Percentiles rank a stretch among this genome's conserved stretches.
Evolutionary conservation across 345 rosid genomes (phyloP).

Genomic region (Brassica carinata): DNA sequence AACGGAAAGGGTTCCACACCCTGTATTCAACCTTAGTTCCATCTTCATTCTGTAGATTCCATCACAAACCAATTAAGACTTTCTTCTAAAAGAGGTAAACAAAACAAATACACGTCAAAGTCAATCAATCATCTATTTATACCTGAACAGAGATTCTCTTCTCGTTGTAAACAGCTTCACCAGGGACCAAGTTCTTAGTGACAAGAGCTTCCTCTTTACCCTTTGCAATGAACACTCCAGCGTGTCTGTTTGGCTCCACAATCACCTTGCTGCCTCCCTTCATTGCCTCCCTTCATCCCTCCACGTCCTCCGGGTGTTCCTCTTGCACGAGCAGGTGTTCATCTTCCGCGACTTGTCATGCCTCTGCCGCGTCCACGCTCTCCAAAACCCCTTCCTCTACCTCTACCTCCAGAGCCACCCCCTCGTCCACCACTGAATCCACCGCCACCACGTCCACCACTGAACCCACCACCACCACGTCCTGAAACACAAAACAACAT

Average conservation of each 20-base stretch:
- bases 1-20: too few species aligned
- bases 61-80: too few species aligned
- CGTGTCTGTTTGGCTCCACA: conserved; percentile 87
- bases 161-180: too few species aligned
- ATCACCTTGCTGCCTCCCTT: conserved; percentile 65
- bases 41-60: too few species aligned
- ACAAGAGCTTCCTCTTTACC: too few species aligned
- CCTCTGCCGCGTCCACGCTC: conserved; percentile 42
- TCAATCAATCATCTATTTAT: too few species aligned
- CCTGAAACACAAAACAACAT: conserved; percentile 22
- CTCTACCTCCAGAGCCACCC: conserved; percentile 42
- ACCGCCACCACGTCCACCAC: conserved; percentile 32
- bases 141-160: too few species aligned
- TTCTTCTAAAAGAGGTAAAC: too few species aligned
- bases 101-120: too few species aligned
- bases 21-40: too few species aligned
- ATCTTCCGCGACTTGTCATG: conserved; percentile 24
- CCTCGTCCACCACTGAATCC: conserved; percentile 58
- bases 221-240: conserved; percentile 14
- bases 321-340: conserved; percentile 7
- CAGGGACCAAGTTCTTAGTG: too few species aligned
- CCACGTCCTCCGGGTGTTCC: conserved; percentile 42
- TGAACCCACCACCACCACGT: conserved; percentile 35
- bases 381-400: conserved; percentile 40
- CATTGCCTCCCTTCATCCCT: conserved; percentile 67